Evolutionary conservation across 2,329 filamentous ascomycete species (phyloP), one percentile per base, ranked within the genome.

Genomic region (Penicillium capsulatum): DNA sequence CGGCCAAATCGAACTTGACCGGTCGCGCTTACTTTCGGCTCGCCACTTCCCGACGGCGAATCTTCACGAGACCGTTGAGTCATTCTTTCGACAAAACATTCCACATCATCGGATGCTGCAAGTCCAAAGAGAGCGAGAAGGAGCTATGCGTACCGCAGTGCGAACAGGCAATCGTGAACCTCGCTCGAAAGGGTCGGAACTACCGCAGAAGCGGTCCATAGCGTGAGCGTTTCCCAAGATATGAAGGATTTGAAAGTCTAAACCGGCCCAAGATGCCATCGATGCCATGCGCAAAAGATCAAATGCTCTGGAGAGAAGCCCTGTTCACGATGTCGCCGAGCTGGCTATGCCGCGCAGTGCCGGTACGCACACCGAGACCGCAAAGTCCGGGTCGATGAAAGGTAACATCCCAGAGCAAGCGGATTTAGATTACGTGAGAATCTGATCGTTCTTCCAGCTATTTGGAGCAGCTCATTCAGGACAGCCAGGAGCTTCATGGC

Each of bases 251-350:
- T n/a, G 11, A 6, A 11, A n/a, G 26, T n/a, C 26, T 28, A 14
- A 28, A 6, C n/a, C n/a, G 26, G 6, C 5, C 4, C 26, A 11
- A 28, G 49, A 11, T 52, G 49, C 38, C 44, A 38, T 17, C 32
- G 49, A 33, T 52, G 49, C 30, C 49, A 52, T 27, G 28, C 42
- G 3, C 49, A 52, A 13, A 52, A 50, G 37, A 52, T 52, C 13
- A 52, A 50, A 34, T 52, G 49, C 14, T 48, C 40, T 26, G 49
- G 49, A 4, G 49, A 39, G 19, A 38, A 52, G 30, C 47, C 49
- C 1, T 52, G 49, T 30, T 20, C 27, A 1, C 47, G 44, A 32
- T 52, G 49, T 30, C 49, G 42, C 11, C 34, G 42, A 34, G 29
- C 42, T 10, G 44, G 38, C 5, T 41, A 29, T 34, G 11, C 44